Base-by-base conservation (phyloP, 2,329 filamentous ascomycete species). In the Triangularia setosa region DNA sequence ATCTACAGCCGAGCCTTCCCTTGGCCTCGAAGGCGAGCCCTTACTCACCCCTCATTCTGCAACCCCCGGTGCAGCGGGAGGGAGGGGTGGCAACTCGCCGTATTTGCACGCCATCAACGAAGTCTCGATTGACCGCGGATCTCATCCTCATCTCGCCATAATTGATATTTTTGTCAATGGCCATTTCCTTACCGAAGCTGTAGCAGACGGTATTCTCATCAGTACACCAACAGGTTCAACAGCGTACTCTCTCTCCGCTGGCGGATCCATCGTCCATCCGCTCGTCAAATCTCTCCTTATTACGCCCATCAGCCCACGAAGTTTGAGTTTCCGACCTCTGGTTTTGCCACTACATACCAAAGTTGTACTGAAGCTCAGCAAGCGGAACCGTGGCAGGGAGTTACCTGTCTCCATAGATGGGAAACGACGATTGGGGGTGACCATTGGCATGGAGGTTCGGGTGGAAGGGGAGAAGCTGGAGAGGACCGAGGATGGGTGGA, bases 171-270 rank as follows among this genome's bases (percentile, higher is more conserved):
- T 88, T 72, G 90, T 98, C 65, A 93, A 93, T 71, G 90, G 91
- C 33, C 88, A 92, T 62, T 96, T 95, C 72, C 81, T 99, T 55
- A 99, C 95, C 1, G 93, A 97, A 75, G 94, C 92, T 0, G 93
- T 96, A 12, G 94, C 93, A 1, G 95, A 99, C 75, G 95, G 95
- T 59, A 96, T 99, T 76, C 90, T 98, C 54, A 88, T 98, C 64
- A 93, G 90, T 68, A 97, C 94, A 0, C 95, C 95, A 0, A 99
- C 95, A 0, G 95, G 95, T 2, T 96, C 91, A 48, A 99, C 95
- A 0, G 95, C 95, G 0, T 99, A 99, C 79, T 95, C 90, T 65
- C 83, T 99, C n/a, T 95, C 90, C 69, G 91, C 90, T 2, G 95
- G 95, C 2, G 95, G 95, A 0, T 91, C 90, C 70, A 98, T 99